Evolutionary conservation across 257 asterid genomes (phyloP), one percentile per base, ranked within the genome.

Genomic region (Jaltomata sinuosa): DNA sequence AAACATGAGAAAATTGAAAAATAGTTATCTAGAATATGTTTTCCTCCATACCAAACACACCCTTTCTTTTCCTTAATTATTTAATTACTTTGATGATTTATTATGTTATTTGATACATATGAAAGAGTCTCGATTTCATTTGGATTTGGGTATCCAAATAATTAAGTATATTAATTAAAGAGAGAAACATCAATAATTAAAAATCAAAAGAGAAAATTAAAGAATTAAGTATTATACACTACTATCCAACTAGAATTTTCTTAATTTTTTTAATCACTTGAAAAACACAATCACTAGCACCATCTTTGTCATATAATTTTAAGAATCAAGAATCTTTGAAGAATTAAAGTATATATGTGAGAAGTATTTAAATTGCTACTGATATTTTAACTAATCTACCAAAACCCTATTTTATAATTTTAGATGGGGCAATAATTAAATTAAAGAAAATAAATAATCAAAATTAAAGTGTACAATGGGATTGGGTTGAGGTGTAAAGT

Each of bases 401-500:
- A 74, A 42, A 45, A 45, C 59, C 81, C 5, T 74, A 25, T 47
- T 45, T 45, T 25, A n/a, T n/a, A 74, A 22, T 74, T 74, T 74
- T 74, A 7, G 14, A 74, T 25, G 59, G 69, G 0, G 38, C 8
- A 74, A 74, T 74, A 47, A 25, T 74, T 74, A 74, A 45, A 25
- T 14, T 74, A 74, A 74, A 4, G 59, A 7, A 25, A 74, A 15
- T 14, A 0, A 49, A 2, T 8, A 49, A 77, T 49, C 21, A 49
- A 18, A 10, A 22, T 29, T 9, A n/a, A 81, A 81, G 71, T 38
- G 45, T 81, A 61, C 27, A 83, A 83, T 83, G 69, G 29, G 42
- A 64, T 85, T 62, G 40, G 74, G 72, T 40, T 84, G 85, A 88
- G 83, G 87, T 85, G 87, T 85, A 83, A 88, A 88, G 90, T 59